Conservation (phyloP, 2,329 filamentous ascomycete genomes). For the Neoarthrinium moseri region DNA sequence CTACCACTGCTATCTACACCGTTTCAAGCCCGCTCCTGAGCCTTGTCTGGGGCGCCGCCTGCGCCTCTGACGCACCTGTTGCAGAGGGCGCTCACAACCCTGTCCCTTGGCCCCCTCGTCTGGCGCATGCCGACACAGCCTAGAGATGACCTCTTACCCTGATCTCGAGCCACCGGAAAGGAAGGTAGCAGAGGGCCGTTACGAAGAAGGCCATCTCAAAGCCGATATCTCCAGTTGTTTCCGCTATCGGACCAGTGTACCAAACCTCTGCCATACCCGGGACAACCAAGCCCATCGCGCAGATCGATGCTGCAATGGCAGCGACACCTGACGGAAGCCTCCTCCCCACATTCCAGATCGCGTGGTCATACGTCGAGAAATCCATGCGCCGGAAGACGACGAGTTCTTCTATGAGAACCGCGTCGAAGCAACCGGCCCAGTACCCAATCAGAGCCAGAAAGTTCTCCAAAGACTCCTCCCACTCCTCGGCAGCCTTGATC, state of each 20-base stretch:
- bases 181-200: conserved; percentile 45
- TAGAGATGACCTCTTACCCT: conserved; percentile 30
- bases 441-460: conserved; percentile 45
- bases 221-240: conserved; percentile 41
- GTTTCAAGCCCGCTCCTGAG: no score
- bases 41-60: no score
- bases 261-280: conserved; percentile 42
- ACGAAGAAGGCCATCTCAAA: conserved; percentile 43
- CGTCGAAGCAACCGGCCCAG: conserved; percentile 42
- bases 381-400: conserved; percentile 45
- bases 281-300: conserved; percentile 44
- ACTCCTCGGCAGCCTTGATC: conserved; percentile 36
- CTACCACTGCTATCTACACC: background rate
- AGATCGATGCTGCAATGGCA: conserved; percentile 42
- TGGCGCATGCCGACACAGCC: no score
- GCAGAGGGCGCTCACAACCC: no score
- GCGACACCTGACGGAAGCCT: conserved; percentile 46
- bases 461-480: conserved; percentile 41
- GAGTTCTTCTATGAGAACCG: conserved; percentile 42
- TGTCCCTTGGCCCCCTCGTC: no score
- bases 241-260: conserved; percentile 42
- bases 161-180: conserved; percentile 45
- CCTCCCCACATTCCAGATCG: conserved; percentile 44
- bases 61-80: no score
- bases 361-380: conserved; percentile 43